Evolutionary conservation across 768 basidiomycete species (phyloP).

Genomic region (Filobasidium floriforme): DNA sequence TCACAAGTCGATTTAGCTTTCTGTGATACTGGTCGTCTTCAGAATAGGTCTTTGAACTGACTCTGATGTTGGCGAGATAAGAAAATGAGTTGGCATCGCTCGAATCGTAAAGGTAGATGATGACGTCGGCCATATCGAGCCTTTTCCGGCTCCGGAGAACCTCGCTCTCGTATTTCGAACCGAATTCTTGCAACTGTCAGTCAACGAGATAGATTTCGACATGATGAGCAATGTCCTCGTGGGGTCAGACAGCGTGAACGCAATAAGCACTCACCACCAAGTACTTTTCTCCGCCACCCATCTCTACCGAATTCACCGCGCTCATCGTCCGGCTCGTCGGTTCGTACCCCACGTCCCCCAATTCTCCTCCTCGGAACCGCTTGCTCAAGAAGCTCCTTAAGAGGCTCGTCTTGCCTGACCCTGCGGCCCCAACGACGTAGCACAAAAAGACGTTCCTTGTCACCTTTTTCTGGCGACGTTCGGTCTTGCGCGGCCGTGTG

Average conservation of each 20-base stretch:
- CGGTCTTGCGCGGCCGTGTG: conserved; percentile 72
- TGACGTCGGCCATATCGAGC: conserved; percentile 84
- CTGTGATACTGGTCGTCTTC: neutral
- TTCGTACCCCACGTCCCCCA: conserved; percentile 56
- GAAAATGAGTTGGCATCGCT: conserved; percentile 98
- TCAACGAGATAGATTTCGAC: neutral
- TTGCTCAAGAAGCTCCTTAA: conserved; percentile 79
- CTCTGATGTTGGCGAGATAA: conserved; percentile 91
- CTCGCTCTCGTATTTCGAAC: conserved; percentile 89
- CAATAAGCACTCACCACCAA: conserved; percentile 69
- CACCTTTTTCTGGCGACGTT: conserved; percentile 78
- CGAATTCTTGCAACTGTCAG: conserved; percentile 86
- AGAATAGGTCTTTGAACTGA: conserved; percentile 46
- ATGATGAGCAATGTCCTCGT: neutral
- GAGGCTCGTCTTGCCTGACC: conserved; percentile 86
- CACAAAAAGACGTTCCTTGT: conserved; percentile 85
- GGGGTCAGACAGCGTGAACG: no score
- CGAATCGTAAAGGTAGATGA: conserved; percentile 92
- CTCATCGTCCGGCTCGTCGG: conserved; percentile 83
- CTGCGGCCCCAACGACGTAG: conserved; percentile 90
- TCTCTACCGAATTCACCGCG: conserved; percentile 91
- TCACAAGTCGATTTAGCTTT: neutral
- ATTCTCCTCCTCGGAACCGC: conserved; percentile 52
- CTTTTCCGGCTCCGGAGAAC: conserved; percentile 81
- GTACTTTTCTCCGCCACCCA: conserved; percentile 90